These are phyloP conservation scores for Pelargonium myrrhifolium DNA, from an alignment of 441 rosid genomes.

Conservation along the genomic window DNA sequence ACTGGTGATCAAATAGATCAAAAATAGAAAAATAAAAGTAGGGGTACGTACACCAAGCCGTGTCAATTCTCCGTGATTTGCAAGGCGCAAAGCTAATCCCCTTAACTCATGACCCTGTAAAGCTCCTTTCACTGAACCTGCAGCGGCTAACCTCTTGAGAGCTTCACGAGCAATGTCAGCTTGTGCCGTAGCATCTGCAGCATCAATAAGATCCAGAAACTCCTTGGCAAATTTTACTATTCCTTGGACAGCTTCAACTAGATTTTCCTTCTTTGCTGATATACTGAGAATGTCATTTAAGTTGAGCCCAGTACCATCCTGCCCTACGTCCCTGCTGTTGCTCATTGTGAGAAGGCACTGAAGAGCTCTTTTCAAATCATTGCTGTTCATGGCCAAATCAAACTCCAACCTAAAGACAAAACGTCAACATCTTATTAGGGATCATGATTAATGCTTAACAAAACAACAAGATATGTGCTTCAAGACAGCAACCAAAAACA, in stretches of 20 bases:
- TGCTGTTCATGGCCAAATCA: slow-evolving; percentile 96
- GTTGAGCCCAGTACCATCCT: slow-evolving; percentile 60
- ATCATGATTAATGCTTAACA: no score
- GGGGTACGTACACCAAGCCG: slow-evolving; percentile 63
- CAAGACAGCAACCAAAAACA: no score
- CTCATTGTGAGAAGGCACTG: slow-evolving; percentile 95
- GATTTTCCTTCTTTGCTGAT: slow-evolving; percentile 79
- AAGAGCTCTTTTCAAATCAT: slow-evolving; percentile 94
- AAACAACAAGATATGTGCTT: no score
- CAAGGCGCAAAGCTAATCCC: slow-evolving; percentile 93
- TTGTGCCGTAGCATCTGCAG: slow-evolving; percentile 97
- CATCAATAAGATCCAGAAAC: slow-evolving; percentile 95
- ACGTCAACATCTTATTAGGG: neutral
- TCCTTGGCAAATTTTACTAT: slow-evolving; percentile 82
- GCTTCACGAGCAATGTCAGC: slow-evolving; percentile 92
- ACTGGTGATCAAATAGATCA: slow-evolving; percentile 1
- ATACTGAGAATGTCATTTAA: slow-evolving; percentile 79
- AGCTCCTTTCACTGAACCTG: slow-evolving; percentile 96
- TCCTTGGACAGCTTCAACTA: slow-evolving; percentile 92
- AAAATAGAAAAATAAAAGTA: slow-evolving; percentile 13
- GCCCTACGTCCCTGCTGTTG: slow-evolving; percentile 93
- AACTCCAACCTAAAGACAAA: slow-evolving; percentile 65
- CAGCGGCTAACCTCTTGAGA: slow-evolving; percentile 85
- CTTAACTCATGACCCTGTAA: slow-evolving; percentile 78
- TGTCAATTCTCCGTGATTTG: slow-evolving; percentile 94